A percentile compares a stretch with the other conserved stretches of the same genome.
Conservation (phyloP, 2,329 filamentous ascomycete genomes). For the Pseudogymnoascus sp. region DNA sequence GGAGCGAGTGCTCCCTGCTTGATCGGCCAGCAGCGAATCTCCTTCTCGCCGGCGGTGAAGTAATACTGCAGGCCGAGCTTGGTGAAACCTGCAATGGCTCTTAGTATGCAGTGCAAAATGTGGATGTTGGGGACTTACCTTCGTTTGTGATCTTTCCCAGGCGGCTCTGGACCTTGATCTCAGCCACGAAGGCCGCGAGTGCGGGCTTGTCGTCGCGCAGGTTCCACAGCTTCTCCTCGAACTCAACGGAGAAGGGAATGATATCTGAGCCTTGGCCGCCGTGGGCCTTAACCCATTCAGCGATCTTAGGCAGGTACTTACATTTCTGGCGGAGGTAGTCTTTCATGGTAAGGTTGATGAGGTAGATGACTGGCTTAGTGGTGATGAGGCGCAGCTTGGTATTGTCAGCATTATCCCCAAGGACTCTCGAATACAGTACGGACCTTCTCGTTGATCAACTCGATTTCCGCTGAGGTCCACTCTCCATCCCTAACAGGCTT, state of each 20-base stretch:
- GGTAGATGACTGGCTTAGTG: conserved; percentile 37
- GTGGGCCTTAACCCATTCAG: conserved; percentile 37
- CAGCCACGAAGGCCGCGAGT: conserved; percentile 30
- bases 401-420: not conserved
- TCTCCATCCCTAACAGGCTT: conserved; percentile 34
- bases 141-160: conserved; percentile 37
- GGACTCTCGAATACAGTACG: not conserved
- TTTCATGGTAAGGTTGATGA: conserved; percentile 39
- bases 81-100: conserved; percentile 27
- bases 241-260: conserved; percentile 37
- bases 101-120: not conserved
- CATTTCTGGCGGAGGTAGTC: conserved; percentile 39
- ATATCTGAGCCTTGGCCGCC: conserved; percentile 34
- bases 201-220: conserved; percentile 31
- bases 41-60: conserved; percentile 39
- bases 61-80: conserved; percentile 38
- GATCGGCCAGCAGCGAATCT: conserved; percentile 38
- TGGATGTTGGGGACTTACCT: not conserved
- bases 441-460: conserved; percentile 38
- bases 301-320: conserved; percentile 37
- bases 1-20: conserved; percentile 31
- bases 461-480: conserved; percentile 36
- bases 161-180: conserved; percentile 34
- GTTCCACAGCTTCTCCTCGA: conserved; percentile 35
- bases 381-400: conserved; percentile 33